A percentile compares a stretch with the other conserved stretches of the same genome.
These are phyloP conservation scores for Marchantia paleacea DNA, from an alignment of 225 moss, liverwort and hornwort genomes.

Conservation along the genomic window DNA sequence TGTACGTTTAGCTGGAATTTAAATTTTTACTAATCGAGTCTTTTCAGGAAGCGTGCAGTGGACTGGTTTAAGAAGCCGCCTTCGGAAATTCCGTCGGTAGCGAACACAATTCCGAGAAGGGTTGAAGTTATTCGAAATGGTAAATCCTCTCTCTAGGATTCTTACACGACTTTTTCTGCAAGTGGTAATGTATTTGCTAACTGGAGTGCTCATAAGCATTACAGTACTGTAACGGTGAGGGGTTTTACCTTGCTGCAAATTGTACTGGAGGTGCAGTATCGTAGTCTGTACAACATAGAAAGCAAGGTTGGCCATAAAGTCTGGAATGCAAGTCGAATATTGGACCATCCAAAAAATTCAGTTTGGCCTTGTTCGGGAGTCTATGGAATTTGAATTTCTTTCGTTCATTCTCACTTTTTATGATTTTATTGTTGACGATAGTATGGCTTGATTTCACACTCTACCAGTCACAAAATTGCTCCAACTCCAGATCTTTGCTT, in stretches of 20 bases:
- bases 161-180: background rate
- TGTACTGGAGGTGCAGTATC: background rate
- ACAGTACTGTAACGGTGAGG: background rate
- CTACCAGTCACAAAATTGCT: too few relatives aligned
- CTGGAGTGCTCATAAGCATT: background rate
- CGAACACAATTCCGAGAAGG: background rate
- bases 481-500: too few relatives aligned
- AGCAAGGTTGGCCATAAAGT: too few relatives aligned
- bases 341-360: too few relatives aligned
- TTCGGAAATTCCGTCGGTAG: background rate
- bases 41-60: constrained; percentile 3
- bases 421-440: too few relatives aligned
- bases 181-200: background rate
- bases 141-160: background rate
- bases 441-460: too few relatives aligned
- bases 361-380: too few relatives aligned
- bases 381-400: too few relatives aligned
- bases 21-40: background rate
- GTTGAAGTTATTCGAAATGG: background rate
- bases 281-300: too few relatives aligned
- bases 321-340: too few relatives aligned
- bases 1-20: background rate
- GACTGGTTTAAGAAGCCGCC: background rate
- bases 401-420: too few relatives aligned
- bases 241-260: background rate